phyloP scores from a whole-genome alignment of 2,329 filamentous ascomycete species.

The Emericellopsis atlantica region DNA sequence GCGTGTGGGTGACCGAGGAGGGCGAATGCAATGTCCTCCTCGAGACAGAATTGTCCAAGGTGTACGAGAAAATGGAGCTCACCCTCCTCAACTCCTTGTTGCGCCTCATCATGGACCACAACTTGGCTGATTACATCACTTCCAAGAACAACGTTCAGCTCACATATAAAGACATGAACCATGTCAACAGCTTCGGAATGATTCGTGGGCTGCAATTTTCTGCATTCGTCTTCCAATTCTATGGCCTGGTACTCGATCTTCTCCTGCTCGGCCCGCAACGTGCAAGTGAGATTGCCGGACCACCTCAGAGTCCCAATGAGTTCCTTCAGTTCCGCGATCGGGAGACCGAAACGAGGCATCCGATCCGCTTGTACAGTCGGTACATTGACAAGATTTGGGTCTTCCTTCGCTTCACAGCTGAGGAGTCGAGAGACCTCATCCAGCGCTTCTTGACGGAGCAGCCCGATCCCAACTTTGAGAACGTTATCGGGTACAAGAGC shows the following conservation, averaged over 20 bases:
- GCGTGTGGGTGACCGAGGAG: slow-evolving; percentile 87
- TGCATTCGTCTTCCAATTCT: slow-evolving; percentile 98
- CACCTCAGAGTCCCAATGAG: slow-evolving; percentile 87
- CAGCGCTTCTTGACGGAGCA: slow-evolving; percentile 97
- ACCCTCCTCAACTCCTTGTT: slow-evolving; percentile 89
- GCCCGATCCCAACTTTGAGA: slow-evolving; percentile 97
- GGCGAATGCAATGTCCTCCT: slow-evolving; percentile 98
- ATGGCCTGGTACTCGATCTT: slow-evolving; percentile 88
- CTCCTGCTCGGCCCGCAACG: slow-evolving; percentile 85
- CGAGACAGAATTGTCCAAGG: slow-evolving; percentile 95
- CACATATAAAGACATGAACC: slow-evolving; percentile 99
- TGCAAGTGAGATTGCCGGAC: slow-evolving; percentile 94
- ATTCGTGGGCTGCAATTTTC: slow-evolving; percentile 97
- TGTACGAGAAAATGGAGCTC: slow-evolving; percentile 98
- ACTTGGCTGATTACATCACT: slow-evolving; percentile 96
- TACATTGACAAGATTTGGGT: slow-evolving; percentile 99
- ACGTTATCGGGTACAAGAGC: slow-evolving; percentile 97
- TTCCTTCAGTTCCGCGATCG: slow-evolving; percentile 94
- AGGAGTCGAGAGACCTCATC: slow-evolving; percentile 90
- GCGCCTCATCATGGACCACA: slow-evolving; percentile 97
- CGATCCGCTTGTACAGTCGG: slow-evolving; percentile 91
- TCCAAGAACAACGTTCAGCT: slow-evolving; percentile 99
- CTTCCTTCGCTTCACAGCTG: slow-evolving; percentile 84
- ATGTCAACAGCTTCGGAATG: slow-evolving; percentile 97
- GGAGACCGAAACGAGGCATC: slow-evolving; percentile 83